Evolutionary conservation across 805 yeast genomes (phyloP), one percentile per base, ranked within the genome.

Genomic region (Suhomyces emberorum): DNA sequence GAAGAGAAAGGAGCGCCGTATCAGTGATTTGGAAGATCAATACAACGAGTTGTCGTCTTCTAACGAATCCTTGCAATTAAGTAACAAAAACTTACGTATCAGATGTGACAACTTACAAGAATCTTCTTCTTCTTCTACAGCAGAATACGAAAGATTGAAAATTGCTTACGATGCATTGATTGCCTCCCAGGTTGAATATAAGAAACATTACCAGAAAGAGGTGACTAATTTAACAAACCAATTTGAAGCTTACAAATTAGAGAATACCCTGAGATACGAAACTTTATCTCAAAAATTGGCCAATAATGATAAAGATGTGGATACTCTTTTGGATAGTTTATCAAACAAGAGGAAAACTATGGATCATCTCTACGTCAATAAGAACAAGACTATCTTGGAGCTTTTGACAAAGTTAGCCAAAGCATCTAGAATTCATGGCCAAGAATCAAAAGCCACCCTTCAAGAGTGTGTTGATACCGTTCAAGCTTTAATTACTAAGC

Each of bases 1-100:
- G 40, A 77, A 74, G 43, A 65, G 95, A 35, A 83, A 84, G 49
- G 88, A 83, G 48, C 69, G 89, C 34, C 66, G 86, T 35, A 73
- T 84, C 17, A 50, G 64, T 20, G 91, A 83, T 46, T 60, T 85
- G 48, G 95, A 87, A 54, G 64, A 60, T 27, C 78, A 77, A 45
- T 57, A 73, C 38, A 69, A 69, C 36, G 77, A 73, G 15, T 48
- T 74, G n/a, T 49, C 63, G 28, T 63, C 76, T 6, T 54, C 59
- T 15, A 65, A 69, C 20, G 83, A 79, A 43, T 61, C 72, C 14
- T 58, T 74, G 38, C 67, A 69, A 39, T 68, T 72, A 48, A 73
- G 73, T 37, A 61, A 70, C 34, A 74, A 76, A 39, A 68, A 72
- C 30, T 57, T 78, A 44, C 73, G 75, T 39, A 62, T 69, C 18